Percentiles rank a stretch among this genome's conserved stretches.
Evolutionary conservation across 805 yeast species (phyloP).

Genomic region (Candida andamanensis): DNA sequence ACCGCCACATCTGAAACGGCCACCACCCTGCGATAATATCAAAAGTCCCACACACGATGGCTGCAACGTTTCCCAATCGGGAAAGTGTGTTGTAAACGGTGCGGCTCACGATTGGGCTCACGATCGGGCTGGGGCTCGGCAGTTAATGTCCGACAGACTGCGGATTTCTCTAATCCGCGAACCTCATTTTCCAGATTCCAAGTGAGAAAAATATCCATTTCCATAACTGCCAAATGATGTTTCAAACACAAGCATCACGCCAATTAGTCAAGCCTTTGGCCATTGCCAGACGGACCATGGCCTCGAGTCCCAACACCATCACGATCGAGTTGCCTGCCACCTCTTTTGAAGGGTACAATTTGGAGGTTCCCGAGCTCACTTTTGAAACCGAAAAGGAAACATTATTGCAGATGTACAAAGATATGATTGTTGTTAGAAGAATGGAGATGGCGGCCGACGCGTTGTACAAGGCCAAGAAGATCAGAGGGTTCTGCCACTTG

Average conservation of each 20-base stretch:
- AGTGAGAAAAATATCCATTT: background rate
- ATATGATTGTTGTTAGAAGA: conserved; percentile 90
- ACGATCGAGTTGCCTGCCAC: conserved; percentile 65
- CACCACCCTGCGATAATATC: no score
- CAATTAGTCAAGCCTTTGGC: background rate
- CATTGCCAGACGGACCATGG: conserved; percentile 24
- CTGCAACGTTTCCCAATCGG: no score
- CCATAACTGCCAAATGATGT: conserved; percentile 4
- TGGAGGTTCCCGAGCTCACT: conserved; percentile 61
- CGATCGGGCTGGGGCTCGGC: conserved; percentile 1
- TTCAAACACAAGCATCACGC: conserved; percentile 4
- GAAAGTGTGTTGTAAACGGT: background rate
- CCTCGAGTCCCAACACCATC: conserved; percentile 35
- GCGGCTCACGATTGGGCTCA: conserved; percentile 1
- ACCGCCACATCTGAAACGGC: no score
- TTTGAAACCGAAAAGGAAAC: conserved; percentile 78
- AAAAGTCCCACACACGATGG: no score
- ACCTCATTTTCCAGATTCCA: conserved; percentile 6
- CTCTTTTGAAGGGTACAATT: conserved; percentile 80
- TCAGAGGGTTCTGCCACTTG: conserved; percentile 98
- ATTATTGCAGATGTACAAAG: conserved; percentile 89
- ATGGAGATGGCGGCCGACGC: conserved; percentile 99
- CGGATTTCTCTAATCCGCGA: conserved; percentile 4
- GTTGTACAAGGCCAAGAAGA: conserved; percentile 94
- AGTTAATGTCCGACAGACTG: conserved; percentile 8